A percentile compares a stretch with the other conserved stretches of the same genome.
Evolutionary conservation across 179 eudicot genomes (phyloP).

Genomic region (Pouteria campechiana): DNA sequence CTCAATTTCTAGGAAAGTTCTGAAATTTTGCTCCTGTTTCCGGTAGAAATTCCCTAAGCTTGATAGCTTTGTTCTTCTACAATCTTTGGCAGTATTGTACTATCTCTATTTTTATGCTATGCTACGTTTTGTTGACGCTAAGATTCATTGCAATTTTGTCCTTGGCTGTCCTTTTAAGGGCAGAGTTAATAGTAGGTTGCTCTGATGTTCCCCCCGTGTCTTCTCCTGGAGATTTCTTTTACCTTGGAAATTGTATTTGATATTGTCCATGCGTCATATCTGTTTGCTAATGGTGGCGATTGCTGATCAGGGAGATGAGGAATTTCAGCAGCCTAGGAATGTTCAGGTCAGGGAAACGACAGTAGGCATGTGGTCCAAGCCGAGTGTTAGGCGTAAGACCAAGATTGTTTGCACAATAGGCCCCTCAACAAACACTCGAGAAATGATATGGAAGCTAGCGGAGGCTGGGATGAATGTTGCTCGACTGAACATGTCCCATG

Average conservation of each 20-base stretch:
- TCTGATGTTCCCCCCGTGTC: no score
- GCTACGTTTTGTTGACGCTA: background rate
- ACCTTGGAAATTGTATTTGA: no score
- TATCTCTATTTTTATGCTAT: background rate
- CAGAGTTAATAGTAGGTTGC: background rate
- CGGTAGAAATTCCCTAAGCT: no score
- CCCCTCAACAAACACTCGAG: constrained; percentile 71
- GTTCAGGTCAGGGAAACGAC: constrained; percentile 47
- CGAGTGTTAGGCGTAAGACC: constrained; percentile 56
- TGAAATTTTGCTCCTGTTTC: no score
- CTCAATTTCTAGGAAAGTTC: background rate
- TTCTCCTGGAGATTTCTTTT: background rate
- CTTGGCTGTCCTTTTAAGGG: background rate
- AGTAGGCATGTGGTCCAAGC: constrained; percentile 53
- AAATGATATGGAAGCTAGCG: constrained; percentile 88
- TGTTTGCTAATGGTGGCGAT: background rate
- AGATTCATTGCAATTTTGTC: background rate
- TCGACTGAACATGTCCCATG: constrained; percentile 80
- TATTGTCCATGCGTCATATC: background rate
- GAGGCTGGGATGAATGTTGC: constrained; percentile 93
- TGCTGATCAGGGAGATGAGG: constrained; percentile 35
- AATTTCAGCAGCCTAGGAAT: constrained; percentile 24
- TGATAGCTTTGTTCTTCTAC: background rate
- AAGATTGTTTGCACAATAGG: constrained; percentile 89
- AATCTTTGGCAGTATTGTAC: background rate